These are phyloP conservation scores for Lachnellula hyalina DNA, from an alignment of 2,329 filamentous ascomycete species.

Conservation along the genomic window DNA sequence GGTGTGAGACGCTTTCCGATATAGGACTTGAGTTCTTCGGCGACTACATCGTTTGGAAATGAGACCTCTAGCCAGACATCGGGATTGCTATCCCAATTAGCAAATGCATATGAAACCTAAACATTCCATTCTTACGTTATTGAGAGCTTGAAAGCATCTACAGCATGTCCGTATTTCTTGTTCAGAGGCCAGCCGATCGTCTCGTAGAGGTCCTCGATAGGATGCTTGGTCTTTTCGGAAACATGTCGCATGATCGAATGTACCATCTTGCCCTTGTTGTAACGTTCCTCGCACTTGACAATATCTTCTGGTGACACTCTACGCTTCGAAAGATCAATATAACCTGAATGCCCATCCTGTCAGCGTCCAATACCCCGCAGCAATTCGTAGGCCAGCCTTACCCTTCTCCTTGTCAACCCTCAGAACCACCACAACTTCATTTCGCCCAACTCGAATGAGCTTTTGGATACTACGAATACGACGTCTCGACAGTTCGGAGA, in stretches of 20 bases:
- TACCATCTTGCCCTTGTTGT: slow-evolving; percentile 99
- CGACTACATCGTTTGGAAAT: slow-evolving; percentile 80
- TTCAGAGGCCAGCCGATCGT: slow-evolving; percentile 94
- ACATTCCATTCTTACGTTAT: slow-evolving; percentile 65
- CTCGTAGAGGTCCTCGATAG: slow-evolving; percentile 94
- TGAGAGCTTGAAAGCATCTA: slow-evolving; percentile 97
- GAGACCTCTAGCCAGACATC: slow-evolving; percentile 92
- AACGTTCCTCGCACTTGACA: slow-evolving; percentile 96
- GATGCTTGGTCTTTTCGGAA: slow-evolving; percentile 89
- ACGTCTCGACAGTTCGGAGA: slow-evolving; percentile 93
- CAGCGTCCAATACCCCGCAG: slow-evolving; percentile 3
- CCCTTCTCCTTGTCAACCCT: slow-evolving; percentile 99
- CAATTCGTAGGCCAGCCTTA: slow-evolving; percentile 33
- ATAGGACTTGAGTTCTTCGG: slow-evolving; percentile 87
- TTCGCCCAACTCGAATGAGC: slow-evolving; percentile 94
- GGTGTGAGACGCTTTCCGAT: slow-evolving; percentile 96
- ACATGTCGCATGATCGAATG: slow-evolving; percentile 99
- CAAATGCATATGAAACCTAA: slow-evolving; percentile 1
- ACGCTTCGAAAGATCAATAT: slow-evolving; percentile 98
- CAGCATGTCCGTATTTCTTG: slow-evolving; percentile 93
- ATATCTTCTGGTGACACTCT: slow-evolving; percentile 97
- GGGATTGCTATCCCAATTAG: slow-evolving; percentile 61
- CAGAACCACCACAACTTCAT: slow-evolving; percentile 97
- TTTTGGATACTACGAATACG: slow-evolving; percentile 99
- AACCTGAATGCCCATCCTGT: slow-evolving; percentile 48